A percentile compares a stretch with the other conserved stretches of the same genome.
phyloP scores from a whole-genome alignment of 2,329 filamentous ascomycete genomes.

The Tolypocladium ophioglossoides region DNA sequence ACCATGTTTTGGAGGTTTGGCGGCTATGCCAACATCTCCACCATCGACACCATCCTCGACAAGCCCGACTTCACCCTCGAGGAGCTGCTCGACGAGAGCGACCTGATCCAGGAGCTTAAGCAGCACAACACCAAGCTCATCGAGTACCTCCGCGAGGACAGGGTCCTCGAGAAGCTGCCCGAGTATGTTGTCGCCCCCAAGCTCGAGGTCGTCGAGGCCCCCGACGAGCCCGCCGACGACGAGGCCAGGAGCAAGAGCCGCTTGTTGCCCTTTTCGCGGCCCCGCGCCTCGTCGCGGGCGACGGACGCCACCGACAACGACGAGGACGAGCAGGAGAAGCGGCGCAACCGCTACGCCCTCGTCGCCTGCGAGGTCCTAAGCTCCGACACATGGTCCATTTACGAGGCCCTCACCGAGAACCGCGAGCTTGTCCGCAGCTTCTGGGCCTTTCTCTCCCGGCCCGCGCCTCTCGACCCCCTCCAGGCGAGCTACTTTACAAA shows the following conservation, averaged over 20 bases:
- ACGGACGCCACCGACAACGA: slow-evolving; percentile 37
- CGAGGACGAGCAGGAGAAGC: slow-evolving; percentile 76
- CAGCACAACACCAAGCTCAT: slow-evolving; percentile 97
- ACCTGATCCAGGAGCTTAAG: slow-evolving; percentile 95
- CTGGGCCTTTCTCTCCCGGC: slow-evolving; percentile 78
- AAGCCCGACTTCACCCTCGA: slow-evolving; percentile 93
- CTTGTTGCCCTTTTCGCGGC: slow-evolving; percentile 37
- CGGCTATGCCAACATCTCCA: slow-evolving; percentile 94
- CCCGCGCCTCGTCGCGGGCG: slow-evolving; percentile 41
- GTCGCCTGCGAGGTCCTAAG: slow-evolving; percentile 88
- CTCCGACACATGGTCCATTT: slow-evolving; percentile 94
- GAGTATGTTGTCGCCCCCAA: slow-evolving; percentile 84
- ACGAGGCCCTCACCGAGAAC: slow-evolving; percentile 84
- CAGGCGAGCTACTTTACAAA: slow-evolving; percentile 98
- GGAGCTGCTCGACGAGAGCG: slow-evolving; percentile 90
- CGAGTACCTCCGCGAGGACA: slow-evolving; percentile 84
- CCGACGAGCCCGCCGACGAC: slow-evolving; percentile 39
- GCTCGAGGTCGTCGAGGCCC: slow-evolving; percentile 43
- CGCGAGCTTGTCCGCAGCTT: slow-evolving; percentile 69
- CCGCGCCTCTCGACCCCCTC: slow-evolving; percentile 80
- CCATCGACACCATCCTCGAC: slow-evolving; percentile 93
- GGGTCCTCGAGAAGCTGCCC: slow-evolving; percentile 73
- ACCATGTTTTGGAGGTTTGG: slow-evolving; percentile 99
- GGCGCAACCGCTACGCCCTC: slow-evolving; percentile 87
- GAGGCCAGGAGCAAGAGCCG: slow-evolving; percentile 35